A percentile compares a stretch with the other conserved stretches of the same genome.
Conservation (phyloP, 495 filamentous ascomycete genomes). For the Hypoxylon fuscum region DNA sequence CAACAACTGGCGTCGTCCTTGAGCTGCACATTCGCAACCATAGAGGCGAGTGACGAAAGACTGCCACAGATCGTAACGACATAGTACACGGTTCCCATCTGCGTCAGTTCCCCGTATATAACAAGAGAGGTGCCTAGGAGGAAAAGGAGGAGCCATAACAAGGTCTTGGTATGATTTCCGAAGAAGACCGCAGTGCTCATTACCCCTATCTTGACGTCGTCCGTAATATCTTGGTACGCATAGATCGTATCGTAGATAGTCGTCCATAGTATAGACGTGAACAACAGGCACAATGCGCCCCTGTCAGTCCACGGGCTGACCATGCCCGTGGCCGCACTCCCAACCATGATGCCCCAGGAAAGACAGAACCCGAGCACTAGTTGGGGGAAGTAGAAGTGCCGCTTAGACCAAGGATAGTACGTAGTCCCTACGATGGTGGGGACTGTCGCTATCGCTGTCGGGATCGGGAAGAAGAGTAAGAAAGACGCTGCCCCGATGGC, state of each 20-base stretch:
- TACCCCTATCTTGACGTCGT: constrained; percentile 52
- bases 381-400: constrained; percentile 49
- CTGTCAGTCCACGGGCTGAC: constrained; percentile 5
- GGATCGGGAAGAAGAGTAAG: constrained; percentile 20
- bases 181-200: constrained; percentile 48
- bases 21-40: constrained; percentile 47
- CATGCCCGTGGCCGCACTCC: constrained; percentile 24
- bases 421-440: constrained; percentile 39
- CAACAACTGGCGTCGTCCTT: constrained; percentile 32
- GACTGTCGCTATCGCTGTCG: constrained; percentile 23
- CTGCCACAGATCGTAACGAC: constrained; percentile 23
- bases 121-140: constrained; percentile 12
- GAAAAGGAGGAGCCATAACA: constrained; percentile 20
- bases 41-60: constrained; percentile 23
- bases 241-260: constrained; percentile 58
- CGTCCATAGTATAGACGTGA: constrained; percentile 42
- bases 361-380: constrained; percentile 50
- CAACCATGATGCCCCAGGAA: constrained; percentile 42
- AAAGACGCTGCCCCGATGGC: constrained; percentile 30
- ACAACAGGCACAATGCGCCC: constrained; percentile 31
- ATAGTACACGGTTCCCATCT: constrained; percentile 22
- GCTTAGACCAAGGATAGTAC: constrained; percentile 52
- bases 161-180: constrained; percentile 20
- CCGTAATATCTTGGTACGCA: constrained; percentile 52
- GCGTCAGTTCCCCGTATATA: constrained; percentile 12